Evolutionary conservation across 2,329 filamentous ascomycete genomes (phyloP).

Genomic region (Sporothrix brasiliensis): DNA sequence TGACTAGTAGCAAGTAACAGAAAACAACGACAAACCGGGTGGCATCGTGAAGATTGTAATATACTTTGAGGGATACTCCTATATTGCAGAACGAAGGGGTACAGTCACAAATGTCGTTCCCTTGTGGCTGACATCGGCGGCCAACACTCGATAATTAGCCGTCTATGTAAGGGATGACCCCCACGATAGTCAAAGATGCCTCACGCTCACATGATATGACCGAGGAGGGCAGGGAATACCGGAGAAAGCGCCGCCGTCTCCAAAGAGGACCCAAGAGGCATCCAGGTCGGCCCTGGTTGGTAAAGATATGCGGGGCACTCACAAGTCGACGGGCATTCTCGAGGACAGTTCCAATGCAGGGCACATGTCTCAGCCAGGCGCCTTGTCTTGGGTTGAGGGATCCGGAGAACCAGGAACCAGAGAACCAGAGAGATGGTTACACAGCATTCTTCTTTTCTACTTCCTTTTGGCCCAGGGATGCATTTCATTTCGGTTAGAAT

Average conservation of each 20-base stretch:
- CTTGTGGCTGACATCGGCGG: not conserved
- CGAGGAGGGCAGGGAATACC: not conserved
- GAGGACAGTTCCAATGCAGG: not conserved
- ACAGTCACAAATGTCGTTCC: too few relatives aligned
- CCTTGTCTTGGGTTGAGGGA: not conserved
- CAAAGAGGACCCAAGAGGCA: not conserved
- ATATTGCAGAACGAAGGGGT: not conserved
- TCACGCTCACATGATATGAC: not conserved
- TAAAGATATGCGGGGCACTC: not conserved
- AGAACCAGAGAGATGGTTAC: not conserved
- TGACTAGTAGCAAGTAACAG: not conserved
- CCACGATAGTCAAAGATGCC: not conserved
- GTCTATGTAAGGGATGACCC: not conserved
- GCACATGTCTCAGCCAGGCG: conserved; percentile 23
- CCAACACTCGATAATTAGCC: too few relatives aligned
- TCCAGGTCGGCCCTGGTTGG: not conserved
- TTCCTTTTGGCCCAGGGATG: not conserved
- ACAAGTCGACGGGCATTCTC: not conserved
- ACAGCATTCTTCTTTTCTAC: conserved; percentile 14
- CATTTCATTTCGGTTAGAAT: conserved; percentile 8
- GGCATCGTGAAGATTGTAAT: not conserved
- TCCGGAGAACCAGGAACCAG: not conserved
- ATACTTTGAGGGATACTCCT: not conserved
- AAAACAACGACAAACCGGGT: not conserved
- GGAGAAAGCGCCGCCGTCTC: not conserved